phyloP scores from a whole-genome alignment of 2,329 filamentous ascomycete genomes.

The Trichoderma harzianum region DNA sequence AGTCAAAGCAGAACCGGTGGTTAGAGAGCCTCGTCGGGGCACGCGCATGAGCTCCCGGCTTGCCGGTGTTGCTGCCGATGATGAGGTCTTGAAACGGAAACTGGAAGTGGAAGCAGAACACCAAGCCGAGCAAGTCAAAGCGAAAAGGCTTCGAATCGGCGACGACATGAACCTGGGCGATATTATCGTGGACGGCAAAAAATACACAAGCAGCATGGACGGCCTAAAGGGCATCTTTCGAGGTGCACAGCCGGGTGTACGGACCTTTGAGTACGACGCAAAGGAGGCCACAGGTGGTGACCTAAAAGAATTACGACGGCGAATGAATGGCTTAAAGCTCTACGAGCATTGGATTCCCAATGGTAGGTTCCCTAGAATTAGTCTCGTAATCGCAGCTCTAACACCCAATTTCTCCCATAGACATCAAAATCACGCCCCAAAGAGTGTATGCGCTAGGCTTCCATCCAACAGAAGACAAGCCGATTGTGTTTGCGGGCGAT shows the following conservation, averaged over 20 bases:
- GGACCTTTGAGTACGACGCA: slow-evolving; percentile 86
- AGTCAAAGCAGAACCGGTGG: slow-evolving; percentile 40
- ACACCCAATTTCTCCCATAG: slow-evolving; percentile 39
- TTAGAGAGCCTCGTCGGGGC: slow-evolving; percentile 46
- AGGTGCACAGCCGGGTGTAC: slow-evolving; percentile 73
- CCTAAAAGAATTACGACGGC: slow-evolving; percentile 67
- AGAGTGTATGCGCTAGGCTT: slow-evolving; percentile 83
- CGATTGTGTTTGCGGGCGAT: slow-evolving; percentile 88
- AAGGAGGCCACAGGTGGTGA: slow-evolving; percentile 75
- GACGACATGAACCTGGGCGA: slow-evolving; percentile 69
- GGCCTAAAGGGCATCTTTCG: slow-evolving; percentile 58
- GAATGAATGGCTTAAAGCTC: slow-evolving; percentile 72
- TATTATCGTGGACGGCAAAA: slow-evolving; percentile 75
- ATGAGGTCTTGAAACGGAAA: slow-evolving; percentile 47
- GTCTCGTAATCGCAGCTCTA: not conserved
- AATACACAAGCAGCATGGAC: slow-evolving; percentile 65
- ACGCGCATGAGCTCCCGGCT: slow-evolving; percentile 58
- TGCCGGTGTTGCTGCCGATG: slow-evolving; percentile 51
- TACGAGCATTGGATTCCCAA: slow-evolving; percentile 84
- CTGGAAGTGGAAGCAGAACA: slow-evolving; percentile 47
- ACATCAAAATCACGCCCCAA: slow-evolving; percentile 88
- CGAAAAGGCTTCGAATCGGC: slow-evolving; percentile 55
- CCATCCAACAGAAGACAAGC: slow-evolving; percentile 81
- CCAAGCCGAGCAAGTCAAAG: slow-evolving; percentile 41
- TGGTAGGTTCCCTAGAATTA: slow-evolving; percentile 45